Percentiles rank a stretch among this genome's conserved stretches.
Evolutionary conservation across 2,329 filamentous ascomycete genomes (phyloP).

Genomic region (Sarocladiaceae sp.): DNA sequence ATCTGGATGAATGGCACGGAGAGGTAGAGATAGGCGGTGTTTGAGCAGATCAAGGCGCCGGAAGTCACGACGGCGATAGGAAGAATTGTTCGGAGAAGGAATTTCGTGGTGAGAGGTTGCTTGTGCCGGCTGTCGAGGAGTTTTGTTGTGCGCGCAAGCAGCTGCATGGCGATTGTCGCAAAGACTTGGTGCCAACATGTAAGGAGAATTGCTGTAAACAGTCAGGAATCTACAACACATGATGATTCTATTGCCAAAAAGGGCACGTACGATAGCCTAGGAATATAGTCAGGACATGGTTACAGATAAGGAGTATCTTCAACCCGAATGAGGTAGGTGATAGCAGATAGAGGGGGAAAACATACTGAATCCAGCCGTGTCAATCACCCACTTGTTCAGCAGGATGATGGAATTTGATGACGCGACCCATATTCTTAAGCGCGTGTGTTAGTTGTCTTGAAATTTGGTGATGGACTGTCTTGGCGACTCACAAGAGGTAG

Average conservation of each 20-base stretch:
- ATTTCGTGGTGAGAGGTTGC: slow-evolving; percentile 54
- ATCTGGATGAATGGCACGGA: slow-evolving; percentile 68
- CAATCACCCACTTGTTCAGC: slow-evolving; percentile 89
- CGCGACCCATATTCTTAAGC: slow-evolving; percentile 67
- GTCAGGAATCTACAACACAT: not conserved
- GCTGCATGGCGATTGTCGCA: slow-evolving; percentile 61
- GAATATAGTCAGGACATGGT: slow-evolving; percentile 4
- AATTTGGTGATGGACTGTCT: too few relatives aligned
- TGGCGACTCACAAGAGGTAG: slow-evolving; percentile 4
- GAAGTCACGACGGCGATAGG: slow-evolving; percentile 65
- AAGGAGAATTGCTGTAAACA: slow-evolving; percentile 46
- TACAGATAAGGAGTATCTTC: slow-evolving; percentile 19
- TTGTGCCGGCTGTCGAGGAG: slow-evolving; percentile 60
- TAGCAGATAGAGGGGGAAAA: slow-evolving; percentile 17
- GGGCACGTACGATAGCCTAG: slow-evolving; percentile 29
- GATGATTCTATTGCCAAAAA: not conserved
- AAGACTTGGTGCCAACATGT: slow-evolving; percentile 67
- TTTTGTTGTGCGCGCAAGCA: slow-evolving; percentile 59
- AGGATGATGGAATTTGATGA: slow-evolving; percentile 82
- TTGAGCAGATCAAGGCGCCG: slow-evolving; percentile 61
- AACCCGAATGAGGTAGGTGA: not conserved
- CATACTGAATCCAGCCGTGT: slow-evolving; percentile 71
- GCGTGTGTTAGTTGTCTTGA: not conserved
- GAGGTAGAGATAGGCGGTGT: slow-evolving; percentile 64
- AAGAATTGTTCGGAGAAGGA: slow-evolving; percentile 60